These are phyloP conservation scores for Syzygium grande DNA, from an alignment of 345 rosid genomes.

Conservation along the genomic window DNA sequence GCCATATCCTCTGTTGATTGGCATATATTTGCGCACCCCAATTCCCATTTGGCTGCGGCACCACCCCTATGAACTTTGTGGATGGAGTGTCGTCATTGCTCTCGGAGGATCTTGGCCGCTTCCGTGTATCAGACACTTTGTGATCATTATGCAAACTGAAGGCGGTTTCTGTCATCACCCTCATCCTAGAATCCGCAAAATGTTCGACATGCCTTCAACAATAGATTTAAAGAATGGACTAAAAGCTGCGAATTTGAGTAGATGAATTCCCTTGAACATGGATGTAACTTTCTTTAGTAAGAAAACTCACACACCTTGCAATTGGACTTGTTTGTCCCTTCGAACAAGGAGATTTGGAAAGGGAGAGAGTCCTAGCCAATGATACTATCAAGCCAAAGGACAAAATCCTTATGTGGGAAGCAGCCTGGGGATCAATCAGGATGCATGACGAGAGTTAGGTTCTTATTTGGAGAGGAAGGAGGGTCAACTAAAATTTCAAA, in stretches of 20 bases:
- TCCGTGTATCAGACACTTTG: neutral
- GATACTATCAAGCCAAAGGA: neutral
- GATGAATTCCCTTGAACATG: neutral
- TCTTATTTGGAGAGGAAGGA: neutral
- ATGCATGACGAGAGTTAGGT: neutral
- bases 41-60: conserved; percentile 45
- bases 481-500: neutral
- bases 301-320: neutral
- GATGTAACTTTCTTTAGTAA: neutral
- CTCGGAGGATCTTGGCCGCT: neutral
- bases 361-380: neutral
- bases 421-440: neutral
- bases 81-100: neutral
- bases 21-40: conserved; percentile 71
- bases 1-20: conserved; percentile 48
- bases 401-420: neutral
- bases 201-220: neutral
- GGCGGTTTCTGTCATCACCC: neutral
- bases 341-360: neutral
- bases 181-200: neutral
- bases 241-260: neutral
- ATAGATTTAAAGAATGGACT: neutral
- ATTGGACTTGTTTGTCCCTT: neutral
- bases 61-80: conserved; percentile 36
- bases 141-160: neutral